Evolutionary conservation across 768 basidiomycete species (phyloP), one percentile per base, ranked within the genome.

Genomic region (Mycena vitilis): DNA sequence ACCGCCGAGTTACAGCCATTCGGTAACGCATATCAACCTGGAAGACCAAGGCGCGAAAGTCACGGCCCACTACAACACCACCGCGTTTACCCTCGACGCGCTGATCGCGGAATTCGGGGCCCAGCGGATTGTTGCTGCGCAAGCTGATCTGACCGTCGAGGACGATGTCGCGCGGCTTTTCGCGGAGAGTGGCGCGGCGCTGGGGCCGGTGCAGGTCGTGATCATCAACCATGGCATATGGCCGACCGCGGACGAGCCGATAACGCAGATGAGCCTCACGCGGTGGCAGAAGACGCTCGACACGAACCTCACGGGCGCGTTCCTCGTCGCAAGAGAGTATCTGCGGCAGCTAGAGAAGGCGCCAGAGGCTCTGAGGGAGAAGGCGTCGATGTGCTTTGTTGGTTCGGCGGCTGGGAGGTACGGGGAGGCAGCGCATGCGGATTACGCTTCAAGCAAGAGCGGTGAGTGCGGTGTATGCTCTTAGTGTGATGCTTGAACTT

Each of bases 391-490:
- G 37, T 81, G 93, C 3, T 77, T 93, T 45, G 84, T 93, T 57
- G 92, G 93, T 13, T 90, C 90, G 69, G 89, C 88, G 0, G 85
- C 91, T 4, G 92, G 92, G 2, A 91, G 90, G 78, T 90, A 85
- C 69, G 93, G 92, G 20, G 91, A 93, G 76, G 86, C 86, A 0
- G 86, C 85, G 4, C 87, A 91, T 74, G 86, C 67, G 20, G 66
- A 67, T 25, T 58, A 68, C 15, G 67, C 61, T 7, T 40, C 61
- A 5, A 63, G 49, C 9, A 63, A 63, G 34, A 68, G 40, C 38
- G 61, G 58, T 65, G 38, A 60, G 56, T 52, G 12, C 8, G 1
- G 22, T 20, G n/a, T n/a, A 9, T 30, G 3, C 22, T 12, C 8
- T 30, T 1, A 4, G 20, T n/a, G 25, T 22, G 18, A 13, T 16